A percentile compares a stretch with the other conserved stretches of the same genome.
Evolutionary conservation across 805 yeast genomes (phyloP).

Genomic region (Ogataea siamensis): DNA sequence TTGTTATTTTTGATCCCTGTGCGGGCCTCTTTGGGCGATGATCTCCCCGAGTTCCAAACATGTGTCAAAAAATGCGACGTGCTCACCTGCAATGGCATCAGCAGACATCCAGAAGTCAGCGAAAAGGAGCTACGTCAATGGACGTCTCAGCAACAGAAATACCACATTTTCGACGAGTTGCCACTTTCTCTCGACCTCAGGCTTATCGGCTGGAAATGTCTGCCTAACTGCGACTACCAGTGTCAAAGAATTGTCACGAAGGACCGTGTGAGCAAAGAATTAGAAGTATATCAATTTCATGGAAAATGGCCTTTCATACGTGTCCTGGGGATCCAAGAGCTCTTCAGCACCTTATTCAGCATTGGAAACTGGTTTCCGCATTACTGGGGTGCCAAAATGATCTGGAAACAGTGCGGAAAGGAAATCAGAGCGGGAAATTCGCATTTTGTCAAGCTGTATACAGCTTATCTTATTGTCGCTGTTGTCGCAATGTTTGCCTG

Average conservation of each 20-base stretch:
- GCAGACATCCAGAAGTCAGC: constrained; percentile 25
- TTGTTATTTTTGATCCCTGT: constrained; percentile 1
- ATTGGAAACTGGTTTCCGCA: constrained; percentile 68
- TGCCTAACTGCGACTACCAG: constrained; percentile 83
- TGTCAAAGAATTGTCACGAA: constrained; percentile 79
- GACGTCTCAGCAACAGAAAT: constrained; percentile 33
- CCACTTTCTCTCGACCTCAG: constrained; percentile 43
- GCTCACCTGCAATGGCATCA: constrained; percentile 27
- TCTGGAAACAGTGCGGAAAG: constrained; percentile 25
- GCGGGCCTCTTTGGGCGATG: constrained; percentile 60
- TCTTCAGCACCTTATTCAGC: constrained; percentile 79
- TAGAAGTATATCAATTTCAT: constrained; percentile 78
- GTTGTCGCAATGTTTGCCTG: constrained; percentile 80
- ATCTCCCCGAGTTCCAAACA: constrained; percentile 51
- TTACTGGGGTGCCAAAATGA: constrained; percentile 41
- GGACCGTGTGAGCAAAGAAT: constrained; percentile 44
- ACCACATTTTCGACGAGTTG: constrained; percentile 36
- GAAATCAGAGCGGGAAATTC: constrained; percentile 22
- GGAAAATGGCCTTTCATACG: constrained; percentile 97
- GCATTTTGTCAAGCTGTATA: constrained; percentile 31
- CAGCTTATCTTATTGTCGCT: constrained; percentile 48
- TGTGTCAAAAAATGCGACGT: constrained; percentile 54
- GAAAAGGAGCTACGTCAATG: constrained; percentile 27
- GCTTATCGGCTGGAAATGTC: constrained; percentile 70
- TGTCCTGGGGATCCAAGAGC: constrained; percentile 78